phyloP scores from a whole-genome alignment of 169 alveolate genomes.

The Pseudocohnilembus persalinus region DNA sequence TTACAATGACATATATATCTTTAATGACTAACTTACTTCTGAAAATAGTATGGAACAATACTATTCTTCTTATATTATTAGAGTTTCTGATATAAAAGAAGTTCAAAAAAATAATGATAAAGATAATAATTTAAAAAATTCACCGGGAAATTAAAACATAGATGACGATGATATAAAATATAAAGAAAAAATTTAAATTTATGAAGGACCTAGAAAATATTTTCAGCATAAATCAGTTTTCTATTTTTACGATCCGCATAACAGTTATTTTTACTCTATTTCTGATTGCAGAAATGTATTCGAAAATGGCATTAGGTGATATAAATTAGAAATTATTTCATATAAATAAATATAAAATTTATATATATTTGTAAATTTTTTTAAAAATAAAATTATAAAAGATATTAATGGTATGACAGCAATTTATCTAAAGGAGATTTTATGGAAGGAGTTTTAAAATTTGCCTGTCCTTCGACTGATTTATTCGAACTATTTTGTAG shows the following conservation, averaged over 20 bases:
- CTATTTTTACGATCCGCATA: conserved; percentile 48
- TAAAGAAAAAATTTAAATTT: conserved; percentile 6
- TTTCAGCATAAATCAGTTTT: conserved; percentile 22
- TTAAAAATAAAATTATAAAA: too few species aligned
- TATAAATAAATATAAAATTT: too few species aligned
- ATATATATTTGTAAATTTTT: too few species aligned
- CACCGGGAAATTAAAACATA: background rate
- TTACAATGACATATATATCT: background rate
- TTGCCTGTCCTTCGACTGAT: conserved; percentile 44
- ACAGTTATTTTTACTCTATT: conserved; percentile 32
- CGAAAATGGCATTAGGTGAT: conserved; percentile 33
- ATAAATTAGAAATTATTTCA: background rate
- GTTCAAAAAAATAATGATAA: background rate
- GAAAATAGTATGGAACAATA: conserved; percentile 9
- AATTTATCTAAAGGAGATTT: conserved; percentile 26
- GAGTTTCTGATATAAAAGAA: conserved; percentile 5
- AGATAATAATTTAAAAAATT: conserved; percentile 9
- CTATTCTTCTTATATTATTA: conserved; percentile 4
- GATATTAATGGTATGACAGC: conserved; percentile 33
- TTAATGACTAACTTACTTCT: background rate
- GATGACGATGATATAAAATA: conserved; percentile 4
- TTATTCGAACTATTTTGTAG: background rate
- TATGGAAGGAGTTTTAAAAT: conserved; percentile 39
- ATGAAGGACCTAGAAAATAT: conserved; percentile 43
- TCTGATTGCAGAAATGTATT: conserved; percentile 34